Base-by-base conservation (phyloP, 352 stramenopile species). In the Peronosclerospora sorghi region DNA sequence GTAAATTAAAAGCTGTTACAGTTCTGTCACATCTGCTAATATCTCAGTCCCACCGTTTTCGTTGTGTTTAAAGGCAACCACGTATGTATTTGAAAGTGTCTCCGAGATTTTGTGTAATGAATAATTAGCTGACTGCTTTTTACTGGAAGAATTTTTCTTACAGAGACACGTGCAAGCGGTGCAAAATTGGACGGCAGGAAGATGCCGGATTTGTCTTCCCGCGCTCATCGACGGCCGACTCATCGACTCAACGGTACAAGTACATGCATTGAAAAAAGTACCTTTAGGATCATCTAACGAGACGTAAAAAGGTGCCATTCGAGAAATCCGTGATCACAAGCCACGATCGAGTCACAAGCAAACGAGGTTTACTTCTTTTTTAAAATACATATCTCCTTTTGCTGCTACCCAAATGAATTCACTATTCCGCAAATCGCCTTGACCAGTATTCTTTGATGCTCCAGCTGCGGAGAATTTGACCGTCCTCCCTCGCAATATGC, bases 121-220 rank as follows among this genome's bases (percentile, higher is more conserved):
- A 39, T 20, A 17, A 32, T 17, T 15, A 19, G 37, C 39, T 67
- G 24, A 62, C 19, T 15, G 13, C 21, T 45, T 5, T 14, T 29
- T 51, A 55, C 27, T 18, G 8, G 27, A 48, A 85, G 73, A 85
- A 85, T 37, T 85, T 85, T 39, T 80, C 73, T 12, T 85, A 83
- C 54, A 74, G 72, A 41, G 72, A 77, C 15, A 56, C 64, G 8
- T 84, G 72, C 58, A 84, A 84, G 41, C 66, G 72, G 13, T 84
- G 72, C 48, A 55, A 62, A 40, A 45, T 80, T 44, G 68, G 72
- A n/a, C 54, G 65, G 37, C 67, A 67, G 23, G 62, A 82, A 51
- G 65, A 84, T 30, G 68, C 71, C 4, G 66, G 66, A n/a, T 82
- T 74, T 28, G 54, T 82, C 8, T 80, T 64, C 27, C 35, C 68